A percentile compares a stretch with the other conserved stretches of the same genome.
phyloP scores from a whole-genome alignment of 495 filamentous ascomycete species.

The Penicillium longicatenatum region DNA sequence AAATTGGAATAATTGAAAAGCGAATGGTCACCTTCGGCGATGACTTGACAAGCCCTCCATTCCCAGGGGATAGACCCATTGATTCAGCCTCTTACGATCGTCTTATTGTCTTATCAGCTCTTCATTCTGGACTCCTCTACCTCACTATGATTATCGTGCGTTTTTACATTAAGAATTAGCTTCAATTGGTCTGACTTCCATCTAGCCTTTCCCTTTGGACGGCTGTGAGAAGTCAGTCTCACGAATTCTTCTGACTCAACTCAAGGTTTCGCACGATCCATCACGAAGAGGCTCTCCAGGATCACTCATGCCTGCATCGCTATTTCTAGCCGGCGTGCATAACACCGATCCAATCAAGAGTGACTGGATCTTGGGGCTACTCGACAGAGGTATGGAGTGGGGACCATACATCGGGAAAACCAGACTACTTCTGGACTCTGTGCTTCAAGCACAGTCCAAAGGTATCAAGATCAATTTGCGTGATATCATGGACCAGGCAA shows the following conservation, averaged over 20 bases:
- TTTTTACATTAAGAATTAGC: too few species aligned
- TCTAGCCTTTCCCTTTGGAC: neutral
- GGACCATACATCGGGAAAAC: neutral
- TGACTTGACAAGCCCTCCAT: neutral
- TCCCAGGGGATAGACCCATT: neutral
- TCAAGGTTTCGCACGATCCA: neutral
- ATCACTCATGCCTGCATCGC: neutral
- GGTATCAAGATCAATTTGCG: neutral
- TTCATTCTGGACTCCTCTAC: neutral
- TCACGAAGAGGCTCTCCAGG: neutral
- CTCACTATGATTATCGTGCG: neutral
- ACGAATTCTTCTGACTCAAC: neutral
- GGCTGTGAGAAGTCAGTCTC: neutral
- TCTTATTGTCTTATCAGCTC: neutral
- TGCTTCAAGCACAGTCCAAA: neutral
- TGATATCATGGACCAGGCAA: neutral
- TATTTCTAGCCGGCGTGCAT: neutral
- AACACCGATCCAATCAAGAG: neutral
- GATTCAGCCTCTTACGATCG: neutral
- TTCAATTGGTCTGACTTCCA: too few species aligned
- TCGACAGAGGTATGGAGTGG: neutral
- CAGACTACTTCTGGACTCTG: neutral
- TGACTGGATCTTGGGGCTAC: neutral
- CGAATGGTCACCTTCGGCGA: neutral
- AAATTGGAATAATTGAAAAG: neutral